phyloP scores from a whole-genome alignment of 441 rosid genomes.

The Pelargonium fulgidum region DNA sequence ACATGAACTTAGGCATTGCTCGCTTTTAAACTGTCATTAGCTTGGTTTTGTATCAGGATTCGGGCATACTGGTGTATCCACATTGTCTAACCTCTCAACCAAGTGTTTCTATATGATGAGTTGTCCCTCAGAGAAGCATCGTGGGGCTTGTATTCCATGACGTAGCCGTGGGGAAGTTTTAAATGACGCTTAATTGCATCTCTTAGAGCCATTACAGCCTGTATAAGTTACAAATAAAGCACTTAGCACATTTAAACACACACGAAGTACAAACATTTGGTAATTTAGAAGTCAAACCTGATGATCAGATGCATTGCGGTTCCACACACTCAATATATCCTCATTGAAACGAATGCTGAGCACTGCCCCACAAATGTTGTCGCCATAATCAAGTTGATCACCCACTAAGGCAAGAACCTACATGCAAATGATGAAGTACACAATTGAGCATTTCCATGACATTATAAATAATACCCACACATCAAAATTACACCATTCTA shows the following conservation, averaged over 20 bases:
- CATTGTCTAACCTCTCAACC: conserved; percentile 74
- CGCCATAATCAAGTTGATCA: conserved; percentile 77
- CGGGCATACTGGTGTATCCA: background rate
- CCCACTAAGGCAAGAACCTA: conserved; percentile 95
- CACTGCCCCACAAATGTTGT: conserved; percentile 90
- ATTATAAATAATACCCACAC: background rate
- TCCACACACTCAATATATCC: conserved; percentile 91
- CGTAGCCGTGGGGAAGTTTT: conserved; percentile 80
- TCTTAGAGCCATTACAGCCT: conserved; percentile 96
- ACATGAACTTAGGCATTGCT: background rate
- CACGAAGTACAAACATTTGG: background rate
- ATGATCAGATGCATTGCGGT: conserved; percentile 84
- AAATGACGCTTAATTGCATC: conserved; percentile 91
- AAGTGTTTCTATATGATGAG: conserved; percentile 90
- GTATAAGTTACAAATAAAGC: conserved; percentile 16
- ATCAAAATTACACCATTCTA: background rate
- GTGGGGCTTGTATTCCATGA: conserved; percentile 95
- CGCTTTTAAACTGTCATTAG: conserved; percentile 15
- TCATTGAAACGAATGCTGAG: conserved; percentile 87
- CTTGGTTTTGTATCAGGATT: background rate
- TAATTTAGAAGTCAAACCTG: conserved; percentile 44
- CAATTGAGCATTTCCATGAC: background rate
- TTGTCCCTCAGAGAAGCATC: conserved; percentile 86
- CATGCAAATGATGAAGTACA: conserved; percentile 18
- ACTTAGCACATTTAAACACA: background rate